Conservation (phyloP, 2,329 filamentous ascomycete species). For the Pyricularia sp. region DNA sequence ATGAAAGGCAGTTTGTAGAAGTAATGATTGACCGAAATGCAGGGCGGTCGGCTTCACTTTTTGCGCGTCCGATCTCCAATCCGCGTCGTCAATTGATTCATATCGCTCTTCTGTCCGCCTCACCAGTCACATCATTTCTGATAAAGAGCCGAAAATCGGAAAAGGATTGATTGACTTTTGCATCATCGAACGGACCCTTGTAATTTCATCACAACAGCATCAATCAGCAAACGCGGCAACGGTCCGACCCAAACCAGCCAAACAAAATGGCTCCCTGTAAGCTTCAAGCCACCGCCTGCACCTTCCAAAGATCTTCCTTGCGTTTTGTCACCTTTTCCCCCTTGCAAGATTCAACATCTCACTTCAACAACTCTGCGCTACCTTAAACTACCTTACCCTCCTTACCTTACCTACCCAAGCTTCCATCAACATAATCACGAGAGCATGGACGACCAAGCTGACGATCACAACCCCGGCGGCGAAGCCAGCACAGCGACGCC, state of each 20-base stretch:
- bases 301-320: neutral
- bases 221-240: slow-evolving; percentile 1
- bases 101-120: neutral
- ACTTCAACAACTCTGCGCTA: neutral
- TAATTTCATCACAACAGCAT: neutral
- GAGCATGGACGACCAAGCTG: slow-evolving; percentile 18
- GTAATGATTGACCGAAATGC: neutral
- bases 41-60: neutral
- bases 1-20: neutral
- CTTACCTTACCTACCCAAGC: neutral
- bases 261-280: slow-evolving; percentile 5
- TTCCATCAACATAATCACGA: neutral
- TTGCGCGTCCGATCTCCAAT: neutral
- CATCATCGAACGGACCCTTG: neutral
- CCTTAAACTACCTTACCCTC: too few species aligned
- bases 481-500: slow-evolving; percentile 37
- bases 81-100: neutral
- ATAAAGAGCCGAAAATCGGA: neutral
- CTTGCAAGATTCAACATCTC: neutral
- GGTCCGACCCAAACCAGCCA: neutral
- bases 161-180: neutral
- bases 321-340: neutral
- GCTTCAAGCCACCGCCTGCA: slow-evolving; percentile 1
- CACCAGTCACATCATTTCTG: neutral
- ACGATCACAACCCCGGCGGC: slow-evolving; percentile 12